Evolutionary conservation across 2,329 filamentous ascomycete species (phyloP), one percentile per base, ranked within the genome.

Genomic region (Didymella pomorum): DNA sequence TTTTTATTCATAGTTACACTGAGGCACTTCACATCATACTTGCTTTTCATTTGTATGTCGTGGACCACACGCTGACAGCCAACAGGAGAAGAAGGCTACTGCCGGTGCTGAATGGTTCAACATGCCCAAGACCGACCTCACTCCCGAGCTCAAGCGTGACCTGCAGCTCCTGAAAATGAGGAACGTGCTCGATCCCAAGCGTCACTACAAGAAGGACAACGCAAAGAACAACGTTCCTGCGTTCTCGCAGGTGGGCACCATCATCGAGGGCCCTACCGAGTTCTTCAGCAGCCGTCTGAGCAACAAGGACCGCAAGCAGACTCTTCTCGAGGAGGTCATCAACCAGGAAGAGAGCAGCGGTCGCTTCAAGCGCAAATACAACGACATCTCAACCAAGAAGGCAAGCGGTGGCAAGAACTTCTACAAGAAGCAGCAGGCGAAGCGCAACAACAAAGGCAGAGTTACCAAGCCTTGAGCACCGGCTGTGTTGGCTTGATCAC

Each of bases 91-190:
- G 70, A 86, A 85, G 75, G 81, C 84, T 56, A 90, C 89, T 61
- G 90, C 93, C 49, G 95, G 94, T 43, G 79, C 87, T 16, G 83
- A 90, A 57, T 98, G 94, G 94, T 98, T 90, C 80, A 86, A 96
- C 69, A 83, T 99, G 52, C 93, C 93, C 6, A 88, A 88, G 70
- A 97, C 94, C 25, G 83, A 91, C 49, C 79, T 97, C 49, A 97
- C 93, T 0, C 87, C 92, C 9, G 88, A 96, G 71, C 82, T 97
- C 61, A 96, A 93, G 78, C 86, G 92, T 67, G 94, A 99, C 74
- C 82, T 97, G 49, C 93, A 97, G 77, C 82, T 98, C 11, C 82
- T 99, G 58, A 89, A 92, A 65, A 94, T 97, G 89, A 88, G 95
- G 76, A 89, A 88, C 55, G 89, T 97, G 20, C 83, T 98, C 21